Percentiles rank a stretch among this genome's conserved stretches.
phyloP scores from a whole-genome alignment of 345 rosid species.

The Raphanus raphanistrum region DNA sequence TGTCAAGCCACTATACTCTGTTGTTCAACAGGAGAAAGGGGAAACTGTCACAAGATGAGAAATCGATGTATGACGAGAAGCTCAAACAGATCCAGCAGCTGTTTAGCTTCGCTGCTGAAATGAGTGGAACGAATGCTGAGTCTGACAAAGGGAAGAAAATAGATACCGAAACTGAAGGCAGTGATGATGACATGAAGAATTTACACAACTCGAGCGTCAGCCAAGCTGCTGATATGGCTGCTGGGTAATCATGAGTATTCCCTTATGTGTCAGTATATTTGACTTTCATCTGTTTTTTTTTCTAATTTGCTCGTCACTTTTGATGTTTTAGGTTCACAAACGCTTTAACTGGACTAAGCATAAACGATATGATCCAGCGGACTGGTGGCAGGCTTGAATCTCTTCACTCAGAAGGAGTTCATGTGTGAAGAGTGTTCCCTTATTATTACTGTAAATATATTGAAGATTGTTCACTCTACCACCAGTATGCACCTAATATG shows the following conservation, averaged over 20 bases:
- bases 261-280: not conserved
- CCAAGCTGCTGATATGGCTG: slow-evolving; percentile 98
- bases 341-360: slow-evolving; percentile 61
- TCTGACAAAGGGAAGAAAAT: slow-evolving; percentile 83
- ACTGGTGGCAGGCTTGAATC: slow-evolving; percentile 86
- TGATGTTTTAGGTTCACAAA: slow-evolving; percentile 65
- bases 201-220: slow-evolving; percentile 75
- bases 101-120: slow-evolving; percentile 59
- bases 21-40: slow-evolving; percentile 84
- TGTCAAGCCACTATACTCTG: slow-evolving; percentile 80
- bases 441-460: not conserved
- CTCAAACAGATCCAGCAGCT: slow-evolving; percentile 84
- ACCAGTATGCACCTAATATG: slow-evolving; percentile 7
- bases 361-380: slow-evolving; percentile 76
- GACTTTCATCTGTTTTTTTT: not conserved
- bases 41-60: slow-evolving; percentile 75
- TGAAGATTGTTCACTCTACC: slow-evolving; percentile 6
- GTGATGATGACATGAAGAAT: slow-evolving; percentile 72
- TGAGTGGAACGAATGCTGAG: slow-evolving; percentile 52
- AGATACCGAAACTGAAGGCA: slow-evolving; percentile 60
- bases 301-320: not conserved
- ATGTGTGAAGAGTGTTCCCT: slow-evolving; percentile 55
- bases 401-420: slow-evolving; percentile 96
- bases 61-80: slow-evolving; percentile 67
- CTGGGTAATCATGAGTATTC: slow-evolving; percentile 59